Conservation (phyloP, 2,329 filamentous ascomycete genomes). For the Geosmithia flava region DNA sequence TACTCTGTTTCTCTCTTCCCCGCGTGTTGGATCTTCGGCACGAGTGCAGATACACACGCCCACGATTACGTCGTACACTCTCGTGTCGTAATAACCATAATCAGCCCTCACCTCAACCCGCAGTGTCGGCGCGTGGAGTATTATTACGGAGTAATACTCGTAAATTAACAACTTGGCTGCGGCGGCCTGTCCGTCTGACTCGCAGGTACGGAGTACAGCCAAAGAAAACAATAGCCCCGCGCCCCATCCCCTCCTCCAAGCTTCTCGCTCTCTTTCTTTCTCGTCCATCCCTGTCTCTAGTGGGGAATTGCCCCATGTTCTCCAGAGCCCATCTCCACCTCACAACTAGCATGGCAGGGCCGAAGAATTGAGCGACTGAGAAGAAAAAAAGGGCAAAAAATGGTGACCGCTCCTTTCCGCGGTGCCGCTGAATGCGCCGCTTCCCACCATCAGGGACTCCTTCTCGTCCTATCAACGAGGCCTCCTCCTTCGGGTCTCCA, state of each 20-base stretch:
- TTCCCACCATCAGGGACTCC: not conserved
- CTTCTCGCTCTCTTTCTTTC: not conserved
- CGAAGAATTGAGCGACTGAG: not conserved
- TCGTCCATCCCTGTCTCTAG: not conserved
- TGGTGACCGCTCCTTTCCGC: not conserved
- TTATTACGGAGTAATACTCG: not conserved
- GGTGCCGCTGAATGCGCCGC: not conserved
- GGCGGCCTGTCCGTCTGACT: not conserved
- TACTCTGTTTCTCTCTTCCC: too few species aligned
- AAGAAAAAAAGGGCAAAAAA: not conserved
- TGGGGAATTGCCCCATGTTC: not conserved
- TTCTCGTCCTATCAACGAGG: not conserved
- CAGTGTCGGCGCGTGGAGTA: not conserved
- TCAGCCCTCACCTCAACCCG: not conserved
- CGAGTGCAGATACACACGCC: too few species aligned
- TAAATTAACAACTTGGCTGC: not conserved
- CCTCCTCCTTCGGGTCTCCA: not conserved
- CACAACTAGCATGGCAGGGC: not conserved
- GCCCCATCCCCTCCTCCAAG: too few species aligned
- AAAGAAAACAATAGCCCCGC: not conserved
- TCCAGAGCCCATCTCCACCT: not conserved
- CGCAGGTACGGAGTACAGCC: not conserved
- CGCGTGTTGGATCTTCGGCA: too few species aligned
- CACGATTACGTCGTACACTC: too few species aligned
- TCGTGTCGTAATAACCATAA: not conserved